Base-by-base conservation (phyloP, 805 yeast genomes). In the Starmerella khaoyaiensis region DNA sequence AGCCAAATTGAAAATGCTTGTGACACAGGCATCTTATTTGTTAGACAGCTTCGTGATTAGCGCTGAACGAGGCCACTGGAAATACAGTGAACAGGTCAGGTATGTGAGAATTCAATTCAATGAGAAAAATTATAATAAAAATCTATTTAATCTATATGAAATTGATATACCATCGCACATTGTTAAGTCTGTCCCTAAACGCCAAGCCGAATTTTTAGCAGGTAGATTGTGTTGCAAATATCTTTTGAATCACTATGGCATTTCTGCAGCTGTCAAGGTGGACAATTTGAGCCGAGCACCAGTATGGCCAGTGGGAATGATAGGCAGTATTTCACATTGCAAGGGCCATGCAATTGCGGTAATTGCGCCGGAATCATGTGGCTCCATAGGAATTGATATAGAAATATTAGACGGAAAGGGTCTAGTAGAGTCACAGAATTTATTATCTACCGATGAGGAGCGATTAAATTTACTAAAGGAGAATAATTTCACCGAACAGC, bases 281-380 rank as follows among this genome's bases (percentile, higher is more conserved):
- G 7, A 10, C 4, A 27, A 17, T 23, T 34, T 37, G 6, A 28
- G 28, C 5, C 30, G 46, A 1, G 28, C 23, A 16, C 46, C 46
- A 5, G 23, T 14, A 11, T 42, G 46, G 46, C 46, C 46, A 5
- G 20, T 16, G 2, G 35, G 33, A 1, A 9, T 21, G 5, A 18
- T 18, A 3, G 46, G 46, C 12, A 39, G 41, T 32, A 42, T 42
- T 11, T 26, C 46, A 5, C 46, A 42, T 20, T 16, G 36, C 17
- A 31, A 33, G 3, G 3, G 10, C 12, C 9, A 15, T 6, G 46
- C 43, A 3, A 33, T 42, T 5, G 40, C 40, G 10, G 41, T 39
- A 1, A 9, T 39, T 1, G 23, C 33, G 2, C 22, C 21, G 21
- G 20, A 27, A 10, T 18, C 23, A 5, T 6, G 9, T 5, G 37